Evolutionary conservation across 768 basidiomycete genomes (phyloP), one percentile per base, ranked within the genome.

Genomic region (Lepiota subincarnata): DNA sequence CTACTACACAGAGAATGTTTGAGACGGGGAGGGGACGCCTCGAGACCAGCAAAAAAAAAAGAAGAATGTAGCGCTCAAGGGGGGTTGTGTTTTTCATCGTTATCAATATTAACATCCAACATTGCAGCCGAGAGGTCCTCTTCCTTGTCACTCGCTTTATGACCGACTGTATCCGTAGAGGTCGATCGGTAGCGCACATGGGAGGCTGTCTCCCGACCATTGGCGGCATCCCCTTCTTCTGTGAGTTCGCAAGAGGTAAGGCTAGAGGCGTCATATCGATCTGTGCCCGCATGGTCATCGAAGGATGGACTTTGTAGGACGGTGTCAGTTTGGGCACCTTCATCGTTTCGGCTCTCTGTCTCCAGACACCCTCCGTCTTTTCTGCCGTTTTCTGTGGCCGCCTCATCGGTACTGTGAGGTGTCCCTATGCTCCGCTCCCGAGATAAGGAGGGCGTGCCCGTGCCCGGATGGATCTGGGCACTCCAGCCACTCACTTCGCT

Each of bases 401-500:
- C 69, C 28, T 75, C 70, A 13, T 81, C 83, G 49, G 78, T 65
- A 58, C 85, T 87, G 49, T 82, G 81, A 48, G 74, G 74, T 6
- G 80, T 79, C 78, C 84, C 81, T 26, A 82, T 55, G 55, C 82
- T 86, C 59, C 80, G 77, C 57, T 81, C 83, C 57, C 79, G 72
- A 19, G 63, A 64, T 50, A 77, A 63, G 0, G 76, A 76, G 1
- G 79, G 69, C 4, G 77, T 72, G 19, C 76, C 77, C 6, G 74
- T 70, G 2, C 73, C 76, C 16, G 66, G 68, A 40, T 80, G 79
- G 26, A 87, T 69, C 56, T 78, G 73, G 5, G 92, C 91, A 65
- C 90, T 92, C 92, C 92, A 95, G 39, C 87, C 79, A 59, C 89
- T 93, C 20, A 81, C 86, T 63, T 87, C 88, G 61, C 92, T 94